These are phyloP conservation scores for Wickerhamiella kurtzmanii DNA, from an alignment of 805 yeast species.

Conservation along the genomic window DNA sequence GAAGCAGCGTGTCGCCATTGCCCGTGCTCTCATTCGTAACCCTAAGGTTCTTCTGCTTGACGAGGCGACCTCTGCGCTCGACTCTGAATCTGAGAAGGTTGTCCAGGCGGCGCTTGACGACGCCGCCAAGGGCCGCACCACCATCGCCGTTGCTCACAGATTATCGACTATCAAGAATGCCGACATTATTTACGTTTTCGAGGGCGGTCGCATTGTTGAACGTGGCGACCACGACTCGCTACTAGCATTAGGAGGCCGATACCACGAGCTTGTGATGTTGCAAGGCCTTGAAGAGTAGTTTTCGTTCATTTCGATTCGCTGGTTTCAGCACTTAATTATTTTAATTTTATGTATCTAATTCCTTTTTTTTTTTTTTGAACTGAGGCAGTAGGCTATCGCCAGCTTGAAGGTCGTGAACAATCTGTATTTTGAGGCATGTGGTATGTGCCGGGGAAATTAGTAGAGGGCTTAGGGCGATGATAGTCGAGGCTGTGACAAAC, in stretches of 20 bases:
- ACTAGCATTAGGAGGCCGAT: constrained; percentile 27
- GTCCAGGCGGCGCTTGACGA: constrained; percentile 57
- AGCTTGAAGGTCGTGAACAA: too few species aligned
- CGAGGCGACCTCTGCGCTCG: constrained; percentile 57
- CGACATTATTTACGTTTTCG: constrained; percentile 45
- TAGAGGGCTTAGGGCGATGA: not conserved
- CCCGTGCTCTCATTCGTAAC: constrained; percentile 54
- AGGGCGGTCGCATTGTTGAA: constrained; percentile 50
- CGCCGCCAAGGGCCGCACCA: constrained; percentile 62
- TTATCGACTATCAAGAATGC: constrained; percentile 56
- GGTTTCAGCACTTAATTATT: too few species aligned
- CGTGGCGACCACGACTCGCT: constrained; percentile 40
- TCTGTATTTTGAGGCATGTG: too few species aligned
- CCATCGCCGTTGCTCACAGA: constrained; percentile 77
- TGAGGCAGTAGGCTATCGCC: too few species aligned
- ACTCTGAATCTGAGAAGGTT: constrained; percentile 58
- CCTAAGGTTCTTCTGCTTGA: constrained; percentile 53
- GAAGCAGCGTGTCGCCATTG: constrained; percentile 64
- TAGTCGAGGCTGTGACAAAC: not conserved
- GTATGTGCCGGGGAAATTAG: too few species aligned
- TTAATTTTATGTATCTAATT: not conserved
- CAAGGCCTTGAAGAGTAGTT: constrained; percentile 25
- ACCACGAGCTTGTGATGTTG: constrained; percentile 29
- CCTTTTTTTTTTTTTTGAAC: too few species aligned
- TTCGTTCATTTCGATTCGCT: not conserved